Evolutionary conservation across 768 basidiomycete genomes (phyloP).

Genomic region (Stropharia rugosoannulata): DNA sequence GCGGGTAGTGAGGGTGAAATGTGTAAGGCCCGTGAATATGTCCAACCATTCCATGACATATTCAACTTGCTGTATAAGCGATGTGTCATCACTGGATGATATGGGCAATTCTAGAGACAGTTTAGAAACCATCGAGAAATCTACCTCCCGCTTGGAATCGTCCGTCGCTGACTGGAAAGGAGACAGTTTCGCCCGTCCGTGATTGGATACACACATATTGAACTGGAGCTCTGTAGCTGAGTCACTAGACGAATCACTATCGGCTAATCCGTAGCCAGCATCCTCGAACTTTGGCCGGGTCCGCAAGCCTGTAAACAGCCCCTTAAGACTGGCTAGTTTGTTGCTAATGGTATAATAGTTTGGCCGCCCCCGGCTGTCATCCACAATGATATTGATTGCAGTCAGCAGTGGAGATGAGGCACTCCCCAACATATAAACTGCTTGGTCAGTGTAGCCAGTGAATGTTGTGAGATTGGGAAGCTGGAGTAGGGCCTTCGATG

Average conservation of each 20-base stretch:
- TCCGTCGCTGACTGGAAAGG: neutral
- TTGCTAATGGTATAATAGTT: neutral
- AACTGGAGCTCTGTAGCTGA: neutral
- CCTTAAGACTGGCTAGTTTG: neutral
- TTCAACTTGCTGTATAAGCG: neutral
- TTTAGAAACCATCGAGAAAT: slow-evolving; percentile 6
- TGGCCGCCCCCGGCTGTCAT: slow-evolving; percentile 1
- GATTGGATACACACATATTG: slow-evolving; percentile 7
- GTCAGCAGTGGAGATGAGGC: neutral
- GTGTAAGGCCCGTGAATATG: slow-evolving; percentile 2
- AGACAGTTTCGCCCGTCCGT: neutral
- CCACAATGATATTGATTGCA: slow-evolving; percentile 10
- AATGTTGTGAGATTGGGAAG: slow-evolving; percentile 6
- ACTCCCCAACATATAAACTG: slow-evolving; percentile 6
- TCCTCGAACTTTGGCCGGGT: neutral
- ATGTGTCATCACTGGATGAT: neutral
- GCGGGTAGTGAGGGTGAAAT: slow-evolving; percentile 5
- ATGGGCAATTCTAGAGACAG: neutral
- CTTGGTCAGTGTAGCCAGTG: slow-evolving; percentile 13
- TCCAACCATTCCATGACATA: slow-evolving; percentile 7
- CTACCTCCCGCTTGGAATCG: neutral
- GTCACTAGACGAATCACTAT: no score
- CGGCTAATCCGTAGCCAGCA: no score
- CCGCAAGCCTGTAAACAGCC: neutral
- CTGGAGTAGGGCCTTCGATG: neutral